Evolutionary conservation across 2,329 filamentous ascomycete genomes (phyloP).

Genomic region (Chaetomiaceae sp.): DNA sequence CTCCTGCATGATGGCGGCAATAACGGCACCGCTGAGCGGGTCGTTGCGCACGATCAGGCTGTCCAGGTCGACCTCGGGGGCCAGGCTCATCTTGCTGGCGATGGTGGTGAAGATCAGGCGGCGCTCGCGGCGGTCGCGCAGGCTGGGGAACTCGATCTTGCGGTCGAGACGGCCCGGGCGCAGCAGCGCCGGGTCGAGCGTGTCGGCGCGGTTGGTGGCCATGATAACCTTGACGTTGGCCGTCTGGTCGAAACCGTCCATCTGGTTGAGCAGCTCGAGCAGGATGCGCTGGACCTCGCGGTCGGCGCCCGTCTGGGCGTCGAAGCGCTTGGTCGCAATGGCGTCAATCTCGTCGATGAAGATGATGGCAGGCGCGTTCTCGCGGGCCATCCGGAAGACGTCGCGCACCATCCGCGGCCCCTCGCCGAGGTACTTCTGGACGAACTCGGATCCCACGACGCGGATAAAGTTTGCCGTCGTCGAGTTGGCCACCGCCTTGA

Average conservation of each 20-base stretch:
- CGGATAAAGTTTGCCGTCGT: slow-evolving; percentile 98
- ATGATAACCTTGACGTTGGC: slow-evolving; percentile 99
- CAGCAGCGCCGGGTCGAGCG: slow-evolving; percentile 87
- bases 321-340: slow-evolving; percentile 98
- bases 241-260: slow-evolving; percentile 99
- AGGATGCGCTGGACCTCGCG: slow-evolving; percentile 98
- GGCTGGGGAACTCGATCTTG: slow-evolving; percentile 97
- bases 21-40: slow-evolving; percentile 88
- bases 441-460: slow-evolving; percentile 96
- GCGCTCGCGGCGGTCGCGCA: slow-evolving; percentile 89
- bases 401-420: slow-evolving; percentile 98
- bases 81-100: slow-evolving; percentile 92
- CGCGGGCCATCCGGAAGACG: slow-evolving; percentile 97
- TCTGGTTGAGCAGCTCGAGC: slow-evolving; percentile 95
- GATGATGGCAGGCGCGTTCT: slow-evolving; percentile 97
- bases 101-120: slow-evolving; percentile 98
- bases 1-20: slow-evolving; percentile 99
- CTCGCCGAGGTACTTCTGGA: slow-evolving; percentile 97
- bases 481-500: slow-evolving; percentile 97
- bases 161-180: slow-evolving; percentile 92
- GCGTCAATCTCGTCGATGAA: slow-evolving; percentile 99
- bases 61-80: slow-evolving; percentile 93
- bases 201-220: slow-evolving; percentile 98
- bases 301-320: slow-evolving; percentile 96
- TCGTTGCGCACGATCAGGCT: slow-evolving; percentile 96